Evolutionary conservation across 169 alveolate genomes (phyloP).

Genomic region (Eimeria maxima): DNA sequence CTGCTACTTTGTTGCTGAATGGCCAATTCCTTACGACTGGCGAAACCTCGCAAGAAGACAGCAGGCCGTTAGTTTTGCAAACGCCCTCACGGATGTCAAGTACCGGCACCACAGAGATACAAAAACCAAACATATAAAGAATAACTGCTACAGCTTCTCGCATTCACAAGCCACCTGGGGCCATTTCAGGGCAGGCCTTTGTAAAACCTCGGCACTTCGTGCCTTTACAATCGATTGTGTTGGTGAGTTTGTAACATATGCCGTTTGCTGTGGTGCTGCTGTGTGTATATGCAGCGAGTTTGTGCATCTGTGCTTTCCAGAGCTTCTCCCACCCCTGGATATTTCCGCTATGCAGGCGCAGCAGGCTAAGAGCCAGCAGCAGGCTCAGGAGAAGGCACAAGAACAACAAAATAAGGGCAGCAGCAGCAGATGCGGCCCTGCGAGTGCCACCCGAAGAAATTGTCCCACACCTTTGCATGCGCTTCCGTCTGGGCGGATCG

Average conservation of each 20-base stretch:
- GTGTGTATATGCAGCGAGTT: slow-evolving; percentile 62
- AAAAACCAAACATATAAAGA: not conserved
- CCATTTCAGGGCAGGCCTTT: not conserved
- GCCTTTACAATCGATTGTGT: not conserved
- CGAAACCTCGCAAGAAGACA: not conserved
- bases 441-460: not conserved
- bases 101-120: not conserved
- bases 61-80: slow-evolving; percentile 11
- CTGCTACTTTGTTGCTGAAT: slow-evolving; percentile 35
- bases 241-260: not conserved
- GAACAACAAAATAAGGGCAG: not conserved
- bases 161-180: not conserved
- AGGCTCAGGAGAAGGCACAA: not conserved
- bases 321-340: slow-evolving; percentile 75
- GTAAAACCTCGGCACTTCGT: not conserved
- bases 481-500: slow-evolving; percentile 78
- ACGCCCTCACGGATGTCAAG: not conserved
- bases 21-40: not conserved
- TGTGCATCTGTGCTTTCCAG: slow-evolving; percentile 70
- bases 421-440: slow-evolving; percentile 5
- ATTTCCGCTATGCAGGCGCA: slow-evolving; percentile 75
- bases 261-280: not conserved
- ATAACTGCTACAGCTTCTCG: not conserved
- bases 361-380: not conserved
- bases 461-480: slow-evolving; percentile 66